These are phyloP conservation scores for Acanthamoeba lenticulata DNA, from an alignment of 208 protist species.

Conservation along the genomic window DNA sequence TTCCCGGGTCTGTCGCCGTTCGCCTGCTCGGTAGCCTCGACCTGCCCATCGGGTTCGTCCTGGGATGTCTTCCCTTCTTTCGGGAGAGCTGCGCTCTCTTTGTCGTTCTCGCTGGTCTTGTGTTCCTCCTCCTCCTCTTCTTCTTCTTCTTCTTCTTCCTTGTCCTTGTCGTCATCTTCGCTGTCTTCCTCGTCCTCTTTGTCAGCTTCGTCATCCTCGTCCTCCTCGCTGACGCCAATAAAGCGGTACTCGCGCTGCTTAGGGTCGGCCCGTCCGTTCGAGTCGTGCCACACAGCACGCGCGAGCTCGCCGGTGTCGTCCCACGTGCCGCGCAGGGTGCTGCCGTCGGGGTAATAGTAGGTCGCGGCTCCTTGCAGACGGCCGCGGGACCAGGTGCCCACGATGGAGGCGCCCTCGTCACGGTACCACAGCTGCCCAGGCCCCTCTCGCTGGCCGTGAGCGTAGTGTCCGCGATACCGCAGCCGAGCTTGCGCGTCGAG, in stretches of 20 bases:
- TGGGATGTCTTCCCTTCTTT: no score
- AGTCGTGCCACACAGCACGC: neutral
- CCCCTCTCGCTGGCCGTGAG: neutral
- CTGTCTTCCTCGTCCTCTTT: neutral
- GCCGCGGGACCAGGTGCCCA: neutral
- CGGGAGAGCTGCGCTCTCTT: neutral
- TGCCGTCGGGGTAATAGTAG: neutral
- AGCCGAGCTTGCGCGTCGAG: neutral
- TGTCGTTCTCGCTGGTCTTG: neutral
- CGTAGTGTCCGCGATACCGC: neutral
- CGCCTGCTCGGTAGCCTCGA: neutral
- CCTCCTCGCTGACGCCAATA: neutral
- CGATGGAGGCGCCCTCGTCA: slow-evolving; percentile 5
- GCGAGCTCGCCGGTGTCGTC: neutral
- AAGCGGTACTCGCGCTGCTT: neutral
- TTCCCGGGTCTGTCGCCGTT: neutral
- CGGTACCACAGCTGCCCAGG: neutral
- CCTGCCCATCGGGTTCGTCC: neutral
- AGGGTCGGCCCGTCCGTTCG: neutral
- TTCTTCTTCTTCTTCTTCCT: neutral
- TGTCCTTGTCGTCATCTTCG: neutral
- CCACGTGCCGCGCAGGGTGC: neutral
- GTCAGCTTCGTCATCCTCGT: neutral
- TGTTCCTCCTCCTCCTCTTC: neutral
- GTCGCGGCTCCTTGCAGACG: neutral